Conservation (phyloP, 2,329 filamentous ascomycete species). For the Colletotrichum caudatum region DNA sequence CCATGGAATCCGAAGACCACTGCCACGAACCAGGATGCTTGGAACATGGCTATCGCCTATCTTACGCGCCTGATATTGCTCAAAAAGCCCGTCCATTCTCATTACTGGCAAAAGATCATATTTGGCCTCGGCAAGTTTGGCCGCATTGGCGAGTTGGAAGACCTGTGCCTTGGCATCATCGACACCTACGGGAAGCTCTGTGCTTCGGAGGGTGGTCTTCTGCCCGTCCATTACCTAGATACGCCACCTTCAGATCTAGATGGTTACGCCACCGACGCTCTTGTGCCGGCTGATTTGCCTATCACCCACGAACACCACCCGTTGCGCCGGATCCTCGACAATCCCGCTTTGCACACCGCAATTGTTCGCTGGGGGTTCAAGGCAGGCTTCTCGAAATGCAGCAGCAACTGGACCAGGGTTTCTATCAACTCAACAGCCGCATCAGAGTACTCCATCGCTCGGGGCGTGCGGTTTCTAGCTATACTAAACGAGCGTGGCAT, state of each 20-base stretch:
- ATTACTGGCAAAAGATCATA: conserved; percentile 59
- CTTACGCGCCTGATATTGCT: conserved; percentile 27
- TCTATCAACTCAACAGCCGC: conserved; percentile 33
- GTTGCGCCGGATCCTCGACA: conserved; percentile 59
- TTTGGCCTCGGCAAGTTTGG: conserved; percentile 58
- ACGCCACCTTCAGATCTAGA: conserved; percentile 48
- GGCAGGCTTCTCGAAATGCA: conserved; percentile 46
- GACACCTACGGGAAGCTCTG: conserved; percentile 50
- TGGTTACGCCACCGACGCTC: background rate
- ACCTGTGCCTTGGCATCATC: conserved; percentile 57
- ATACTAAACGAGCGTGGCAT: conserved; percentile 52
- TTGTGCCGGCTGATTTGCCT: conserved; percentile 57
- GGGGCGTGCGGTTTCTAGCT: conserved; percentile 53
- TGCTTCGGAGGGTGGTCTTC: conserved; percentile 48
- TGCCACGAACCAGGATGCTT: background rate
- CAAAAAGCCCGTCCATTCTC: conserved; percentile 48
- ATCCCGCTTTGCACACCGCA: conserved; percentile 51
- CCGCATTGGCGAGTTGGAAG: conserved; percentile 59
- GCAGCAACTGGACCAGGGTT: background rate
- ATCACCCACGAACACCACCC: conserved; percentile 59
- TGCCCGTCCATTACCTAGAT: conserved; percentile 60
- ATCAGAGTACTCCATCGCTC: conserved; percentile 50
- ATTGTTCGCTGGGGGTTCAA: conserved; percentile 62
- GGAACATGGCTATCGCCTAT: conserved; percentile 27
- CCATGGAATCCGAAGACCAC: conserved; percentile 20